Evolutionary conservation across 2,329 filamentous ascomycete species (phyloP).

Genomic region (Claviceps sp.): DNA sequence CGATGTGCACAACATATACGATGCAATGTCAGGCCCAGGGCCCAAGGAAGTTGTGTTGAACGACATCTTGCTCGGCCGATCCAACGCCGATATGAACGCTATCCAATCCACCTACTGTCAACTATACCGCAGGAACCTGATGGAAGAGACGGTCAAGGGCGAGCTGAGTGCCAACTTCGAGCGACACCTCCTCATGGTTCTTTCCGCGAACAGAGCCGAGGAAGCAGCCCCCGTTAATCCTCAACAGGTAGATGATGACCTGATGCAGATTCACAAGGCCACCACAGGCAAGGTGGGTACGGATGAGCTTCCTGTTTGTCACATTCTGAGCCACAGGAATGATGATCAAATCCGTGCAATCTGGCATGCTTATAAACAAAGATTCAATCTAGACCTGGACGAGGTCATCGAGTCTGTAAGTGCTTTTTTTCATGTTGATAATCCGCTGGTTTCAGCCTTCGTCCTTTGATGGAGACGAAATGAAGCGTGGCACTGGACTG

Average conservation of each 20-base stretch:
- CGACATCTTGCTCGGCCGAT: slow-evolving; percentile 69
- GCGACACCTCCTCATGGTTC: slow-evolving; percentile 69
- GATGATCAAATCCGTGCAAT: slow-evolving; percentile 79
- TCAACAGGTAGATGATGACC: slow-evolving; percentile 61
- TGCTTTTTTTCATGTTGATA: neutral
- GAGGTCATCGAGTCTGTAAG: slow-evolving; percentile 57
- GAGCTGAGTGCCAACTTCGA: slow-evolving; percentile 83
- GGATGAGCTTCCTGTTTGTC: slow-evolving; percentile 65
- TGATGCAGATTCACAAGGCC: slow-evolving; percentile 62
- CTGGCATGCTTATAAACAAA: slow-evolving; percentile 56
- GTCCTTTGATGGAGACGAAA: neutral
- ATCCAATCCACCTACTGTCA: slow-evolving; percentile 71
- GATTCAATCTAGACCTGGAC: slow-evolving; percentile 58
- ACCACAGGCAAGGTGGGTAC: slow-evolving; percentile 62
- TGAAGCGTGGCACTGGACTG: neutral
- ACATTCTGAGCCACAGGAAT: slow-evolving; percentile 61
- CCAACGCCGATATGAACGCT: slow-evolving; percentile 75
- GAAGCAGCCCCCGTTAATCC: slow-evolving; percentile 63
- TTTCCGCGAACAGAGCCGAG: slow-evolving; percentile 61
- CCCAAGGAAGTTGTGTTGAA: slow-evolving; percentile 81
- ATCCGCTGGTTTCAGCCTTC: neutral
- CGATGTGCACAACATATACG: slow-evolving; percentile 57
- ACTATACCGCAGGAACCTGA: slow-evolving; percentile 49
- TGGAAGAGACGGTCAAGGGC: slow-evolving; percentile 54
- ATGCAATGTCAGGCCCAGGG: slow-evolving; percentile 64